These are phyloP conservation scores for Stevia rebaudiana DNA, from an alignment of 140 eudicot species.

Conservation along the genomic window DNA sequence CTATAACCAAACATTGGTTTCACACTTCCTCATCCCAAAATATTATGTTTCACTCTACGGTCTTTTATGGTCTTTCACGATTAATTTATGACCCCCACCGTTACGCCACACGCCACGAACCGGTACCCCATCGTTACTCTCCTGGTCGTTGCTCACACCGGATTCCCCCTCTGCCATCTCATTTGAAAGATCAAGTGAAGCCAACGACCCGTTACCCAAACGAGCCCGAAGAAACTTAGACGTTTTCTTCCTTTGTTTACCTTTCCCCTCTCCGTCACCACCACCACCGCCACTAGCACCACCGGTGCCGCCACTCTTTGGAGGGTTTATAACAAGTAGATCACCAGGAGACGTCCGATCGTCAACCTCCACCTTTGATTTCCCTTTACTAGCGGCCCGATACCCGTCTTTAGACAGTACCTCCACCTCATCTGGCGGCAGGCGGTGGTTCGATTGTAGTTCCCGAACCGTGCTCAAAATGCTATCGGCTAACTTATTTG, in stretches of 20 bases:
- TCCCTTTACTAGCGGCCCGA: slow-evolving; percentile 48
- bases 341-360: slow-evolving; percentile 32
- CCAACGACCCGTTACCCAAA: slow-evolving; percentile 68
- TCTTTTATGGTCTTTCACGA: slow-evolving; percentile 37
- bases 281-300: slow-evolving; percentile 20
- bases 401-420: slow-evolving; percentile 74
- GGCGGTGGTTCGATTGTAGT: slow-evolving; percentile 47
- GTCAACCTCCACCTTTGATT: slow-evolving; percentile 32
- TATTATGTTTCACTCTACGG: slow-evolving; percentile 2
- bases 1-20: neutral
- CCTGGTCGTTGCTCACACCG: slow-evolving; percentile 15
- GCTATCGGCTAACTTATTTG: slow-evolving; percentile 41
- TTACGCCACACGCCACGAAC: slow-evolving; percentile 82
- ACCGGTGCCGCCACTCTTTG: slow-evolving; percentile 17
- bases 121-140: slow-evolving; percentile 37
- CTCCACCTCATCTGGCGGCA: slow-evolving; percentile 50
- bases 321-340: slow-evolving; percentile 21
- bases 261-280: slow-evolving; percentile 38
- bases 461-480: slow-evolving; percentile 51
- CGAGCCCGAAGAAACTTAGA: slow-evolving; percentile 78
- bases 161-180: slow-evolving; percentile 14
- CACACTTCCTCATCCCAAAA: neutral
- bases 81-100: slow-evolving; percentile 79
- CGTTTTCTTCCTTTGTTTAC: slow-evolving; percentile 58
- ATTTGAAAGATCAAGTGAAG: slow-evolving; percentile 47